Conservation (phyloP, 495 filamentous ascomycete species). For the Penicillium subrubescens region DNA sequence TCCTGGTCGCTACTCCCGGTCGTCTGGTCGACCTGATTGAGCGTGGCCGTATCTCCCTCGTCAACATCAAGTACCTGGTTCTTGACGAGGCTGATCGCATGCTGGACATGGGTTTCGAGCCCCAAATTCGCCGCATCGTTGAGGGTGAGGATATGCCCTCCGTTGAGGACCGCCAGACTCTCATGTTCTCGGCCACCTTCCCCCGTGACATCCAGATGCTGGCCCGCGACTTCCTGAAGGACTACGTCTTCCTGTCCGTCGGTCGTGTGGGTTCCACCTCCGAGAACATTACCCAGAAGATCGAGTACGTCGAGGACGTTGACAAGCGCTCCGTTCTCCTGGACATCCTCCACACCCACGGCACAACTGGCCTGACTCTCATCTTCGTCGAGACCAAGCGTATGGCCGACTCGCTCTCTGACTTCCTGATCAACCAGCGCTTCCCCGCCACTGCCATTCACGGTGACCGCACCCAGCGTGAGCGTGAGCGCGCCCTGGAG, state of each 20-base stretch:
- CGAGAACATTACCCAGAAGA: constrained; percentile 98
- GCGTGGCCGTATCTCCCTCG: constrained; percentile 93
- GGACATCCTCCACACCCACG: constrained; percentile 95
- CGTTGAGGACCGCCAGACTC: constrained; percentile 84
- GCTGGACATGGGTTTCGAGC: constrained; percentile 99
- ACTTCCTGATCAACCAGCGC: constrained; percentile 96
- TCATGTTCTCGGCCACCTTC: constrained; percentile 99
- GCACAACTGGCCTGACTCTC: constrained; percentile 78
- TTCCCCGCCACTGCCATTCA: constrained; percentile 99
- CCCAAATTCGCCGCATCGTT: constrained; percentile 97
- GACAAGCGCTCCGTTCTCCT: constrained; percentile 98
- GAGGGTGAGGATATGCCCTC: constrained; percentile 97
- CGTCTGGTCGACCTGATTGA: constrained; percentile 97
- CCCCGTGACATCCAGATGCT: constrained; percentile 99
- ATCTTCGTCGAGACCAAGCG: constrained; percentile 99
- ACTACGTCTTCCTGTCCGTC: constrained; percentile 98
- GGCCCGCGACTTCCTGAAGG: constrained; percentile 94
- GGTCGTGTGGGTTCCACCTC: constrained; percentile 99
- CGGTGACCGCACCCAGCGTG: constrained; percentile 95
- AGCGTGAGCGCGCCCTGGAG: constrained; percentile 96
- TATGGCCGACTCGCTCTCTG: constrained; percentile 96
- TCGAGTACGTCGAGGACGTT: constrained; percentile 94
- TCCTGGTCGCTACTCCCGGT: constrained; percentile 95
- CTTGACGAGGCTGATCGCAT: constrained; percentile 99
- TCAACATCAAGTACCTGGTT: constrained; percentile 98